phyloP scores from a whole-genome alignment of 2,329 filamentous ascomycete species.

The Huntiella savannae region DNA sequence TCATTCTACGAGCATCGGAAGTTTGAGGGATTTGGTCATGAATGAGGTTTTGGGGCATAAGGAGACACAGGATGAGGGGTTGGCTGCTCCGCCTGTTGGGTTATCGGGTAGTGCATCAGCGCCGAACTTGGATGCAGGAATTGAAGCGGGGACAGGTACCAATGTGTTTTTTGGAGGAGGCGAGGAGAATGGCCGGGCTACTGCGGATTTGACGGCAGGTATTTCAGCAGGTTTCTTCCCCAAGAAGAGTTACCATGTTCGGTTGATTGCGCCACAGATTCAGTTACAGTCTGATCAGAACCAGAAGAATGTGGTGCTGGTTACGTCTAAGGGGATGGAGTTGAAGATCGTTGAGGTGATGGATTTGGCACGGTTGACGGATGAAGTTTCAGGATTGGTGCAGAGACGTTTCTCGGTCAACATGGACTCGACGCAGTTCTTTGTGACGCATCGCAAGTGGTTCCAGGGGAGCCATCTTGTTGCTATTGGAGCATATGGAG shows the following conservation, averaged over 20 bases:
- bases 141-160: neutral
- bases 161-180: conserved; percentile 8
- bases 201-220: conserved; percentile 42
- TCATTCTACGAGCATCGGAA: conserved; percentile 8
- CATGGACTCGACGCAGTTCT: conserved; percentile 97
- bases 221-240: conserved; percentile 77
- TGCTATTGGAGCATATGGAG: conserved; percentile 61
- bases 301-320: conserved; percentile 84
- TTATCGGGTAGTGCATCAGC: neutral
- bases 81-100: neutral
- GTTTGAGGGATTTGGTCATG: conserved; percentile 3
- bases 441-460: conserved; percentile 85
- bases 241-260: conserved; percentile 85
- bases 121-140: neutral
- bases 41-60: neutral
- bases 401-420: conserved; percentile 84
- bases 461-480: conserved; percentile 59
- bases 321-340: conserved; percentile 95
- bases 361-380: conserved; percentile 83
- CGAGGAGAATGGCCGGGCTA: conserved; percentile 21
- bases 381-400: conserved; percentile 85
- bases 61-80: neutral
- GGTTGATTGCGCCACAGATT: conserved; percentile 90
- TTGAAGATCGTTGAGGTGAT: conserved; percentile 94
- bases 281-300: conserved; percentile 98